These are phyloP conservation scores for Cutaneotrichosporon dermatis DNA, from an alignment of 1,284 basidiomycete genomes.

Conservation along the genomic window DNA sequence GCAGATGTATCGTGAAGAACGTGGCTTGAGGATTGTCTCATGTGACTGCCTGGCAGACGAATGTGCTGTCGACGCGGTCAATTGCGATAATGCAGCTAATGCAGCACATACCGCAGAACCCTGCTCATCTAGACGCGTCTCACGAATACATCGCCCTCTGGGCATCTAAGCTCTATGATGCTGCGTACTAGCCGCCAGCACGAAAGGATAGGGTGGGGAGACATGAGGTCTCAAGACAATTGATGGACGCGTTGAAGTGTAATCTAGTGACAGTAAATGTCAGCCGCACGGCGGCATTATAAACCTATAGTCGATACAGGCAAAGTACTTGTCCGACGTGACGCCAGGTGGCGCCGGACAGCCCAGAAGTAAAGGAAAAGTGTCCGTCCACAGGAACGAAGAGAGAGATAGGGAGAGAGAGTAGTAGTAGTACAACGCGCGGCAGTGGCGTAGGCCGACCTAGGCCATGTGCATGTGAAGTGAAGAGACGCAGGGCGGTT, in stretches of 20 bases:
- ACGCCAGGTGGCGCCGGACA: neutral
- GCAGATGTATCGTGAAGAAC: no score
- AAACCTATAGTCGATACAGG: constrained; percentile 2
- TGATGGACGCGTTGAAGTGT: no score
- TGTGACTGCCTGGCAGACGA: no score
- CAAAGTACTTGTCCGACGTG: neutral
- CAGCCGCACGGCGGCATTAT: constrained; percentile 5
- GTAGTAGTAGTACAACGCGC: neutral
- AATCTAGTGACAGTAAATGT: neutral
- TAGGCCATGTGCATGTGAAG: neutral
- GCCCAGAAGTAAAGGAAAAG: neutral
- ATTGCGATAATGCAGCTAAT: no score
- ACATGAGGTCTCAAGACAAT: no score
- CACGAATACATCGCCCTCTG: neutral
- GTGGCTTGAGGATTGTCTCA: no score
- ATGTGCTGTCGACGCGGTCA: no score
- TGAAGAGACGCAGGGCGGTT: neutral
- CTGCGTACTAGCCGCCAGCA: neutral
- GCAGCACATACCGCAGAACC: no score
- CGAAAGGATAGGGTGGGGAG: no score
- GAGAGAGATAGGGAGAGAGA: no score
- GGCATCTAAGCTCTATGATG: neutral
- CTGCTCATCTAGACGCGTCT: no score
- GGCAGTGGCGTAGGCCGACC: neutral
- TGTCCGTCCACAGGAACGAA: neutral